phyloP scores from a whole-genome alignment of 2,329 filamentous ascomycete genomes.

The Sporothrix pseudoabietina region DNA sequence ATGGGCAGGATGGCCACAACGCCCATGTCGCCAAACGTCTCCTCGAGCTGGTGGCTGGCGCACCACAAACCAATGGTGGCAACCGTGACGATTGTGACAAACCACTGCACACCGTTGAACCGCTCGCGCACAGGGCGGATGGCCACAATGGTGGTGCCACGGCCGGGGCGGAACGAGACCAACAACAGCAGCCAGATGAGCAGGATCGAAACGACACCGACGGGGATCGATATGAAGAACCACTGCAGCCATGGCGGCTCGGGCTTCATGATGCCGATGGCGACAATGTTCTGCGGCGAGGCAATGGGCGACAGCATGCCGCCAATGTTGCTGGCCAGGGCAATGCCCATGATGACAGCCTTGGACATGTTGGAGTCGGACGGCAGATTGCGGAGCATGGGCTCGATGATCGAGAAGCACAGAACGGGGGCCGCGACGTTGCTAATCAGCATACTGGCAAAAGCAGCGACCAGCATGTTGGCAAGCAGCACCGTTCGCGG shows the following conservation, averaged over 20 bases:
- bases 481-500: slow-evolving; percentile 89
- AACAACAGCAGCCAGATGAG: slow-evolving; percentile 88
- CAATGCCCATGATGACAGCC: slow-evolving; percentile 91
- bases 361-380: slow-evolving; percentile 92
- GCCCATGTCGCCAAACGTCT: slow-evolving; percentile 94
- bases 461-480: slow-evolving; percentile 97
- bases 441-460: slow-evolving; percentile 98
- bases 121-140: slow-evolving; percentile 87
- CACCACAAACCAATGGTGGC: slow-evolving; percentile 91
- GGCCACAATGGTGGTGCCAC: slow-evolving; percentile 84
- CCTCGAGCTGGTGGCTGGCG: slow-evolving; percentile 82
- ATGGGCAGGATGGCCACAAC: slow-evolving; percentile 96
- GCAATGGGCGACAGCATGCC: slow-evolving; percentile 96
- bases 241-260: slow-evolving; percentile 90
- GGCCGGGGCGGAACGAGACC: slow-evolving; percentile 79
- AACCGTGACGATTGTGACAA: slow-evolving; percentile 82
- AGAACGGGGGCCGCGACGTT: slow-evolving; percentile 96
- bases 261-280: slow-evolving; percentile 91
- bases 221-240: slow-evolving; percentile 95
- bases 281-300: slow-evolving; percentile 95
- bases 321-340: slow-evolving; percentile 91
- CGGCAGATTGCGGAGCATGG: slow-evolving; percentile 89
- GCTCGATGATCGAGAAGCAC: slow-evolving; percentile 97
- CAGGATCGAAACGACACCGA: slow-evolving; percentile 84
- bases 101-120: slow-evolving; percentile 89